Base-by-base conservation (phyloP, 768 basidiomycete genomes). In the Serendipita sp. region DNA sequence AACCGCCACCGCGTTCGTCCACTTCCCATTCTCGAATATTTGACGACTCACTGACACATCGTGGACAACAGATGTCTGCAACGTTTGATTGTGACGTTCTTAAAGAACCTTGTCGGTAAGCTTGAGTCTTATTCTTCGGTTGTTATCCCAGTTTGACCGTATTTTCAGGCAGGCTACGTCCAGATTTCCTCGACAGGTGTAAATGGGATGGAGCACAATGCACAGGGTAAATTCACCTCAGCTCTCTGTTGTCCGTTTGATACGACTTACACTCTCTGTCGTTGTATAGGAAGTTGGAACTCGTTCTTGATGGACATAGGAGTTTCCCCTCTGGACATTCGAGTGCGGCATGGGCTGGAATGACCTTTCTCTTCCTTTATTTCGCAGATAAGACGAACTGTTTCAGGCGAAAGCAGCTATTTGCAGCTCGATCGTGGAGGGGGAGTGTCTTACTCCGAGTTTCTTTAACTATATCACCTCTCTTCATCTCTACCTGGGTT, bases 261-360 rank as follows among this genome's bases (percentile, higher is more conserved):
- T 16, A 64, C 11, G 18, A 30, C n/a, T 54, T 41, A 16, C 45
- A 44, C 53, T 60, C 60, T 51, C 30, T 63, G 24, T 56, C 18
- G 32, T 56, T 60, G 8, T 11, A 10, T 66, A 76, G 76, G 15
- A 67, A 80, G 38, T 63, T 70, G 18, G 68, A 75, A 3, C 65
- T 70, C 10, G 69, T 86, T 32, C 53, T 76, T 13, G 78, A 81
- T 64, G 84, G 68, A 3, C 65, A 65, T 18, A 76, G 78, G 64
- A 86, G 84, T 0, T 87, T 87, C 69, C 85, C 85, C 4, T 85
- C 84, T 10, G 85, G 85, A 3, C 85, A 87, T 70, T 84, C 85
- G 0, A 83, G 84, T 1, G 80, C 81, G 10, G 85, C 80, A 5
- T 86, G 83, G 69, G 76, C 81, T 1, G 84, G 84, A 35, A 85